Percentiles rank a stretch among this genome's conserved stretches.
phyloP scores from a whole-genome alignment of 768 basidiomycete genomes.

The Leucosporidium scottii region DNA sequence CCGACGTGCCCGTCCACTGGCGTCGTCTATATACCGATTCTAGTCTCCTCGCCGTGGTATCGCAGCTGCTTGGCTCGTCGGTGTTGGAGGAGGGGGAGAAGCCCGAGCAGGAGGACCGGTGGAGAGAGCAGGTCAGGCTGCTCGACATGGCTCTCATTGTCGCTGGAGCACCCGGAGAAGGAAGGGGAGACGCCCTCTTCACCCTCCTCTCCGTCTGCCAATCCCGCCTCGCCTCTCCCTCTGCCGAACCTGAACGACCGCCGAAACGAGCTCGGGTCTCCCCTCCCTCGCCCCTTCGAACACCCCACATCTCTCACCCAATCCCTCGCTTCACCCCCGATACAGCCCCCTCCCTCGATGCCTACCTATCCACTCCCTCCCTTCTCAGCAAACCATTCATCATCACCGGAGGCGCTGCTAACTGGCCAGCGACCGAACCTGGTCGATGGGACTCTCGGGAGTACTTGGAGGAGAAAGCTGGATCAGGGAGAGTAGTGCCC shows the following conservation, averaged over 20 bases:
- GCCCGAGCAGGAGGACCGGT: background rate
- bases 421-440: conserved; percentile 70
- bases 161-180: conserved; percentile 64
- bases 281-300: conserved; percentile 5
- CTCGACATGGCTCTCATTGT: conserved; percentile 78
- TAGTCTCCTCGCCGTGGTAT: conserved; percentile 50
- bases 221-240: conserved; percentile 22
- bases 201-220: conserved; percentile 61
- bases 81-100: background rate
- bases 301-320: conserved; percentile 31
- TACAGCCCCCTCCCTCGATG: conserved; percentile 53
- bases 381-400: conserved; percentile 69
- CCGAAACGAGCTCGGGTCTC: conserved; percentile 12
- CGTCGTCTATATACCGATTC: conserved; percentile 70
- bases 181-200: conserved; percentile 57
- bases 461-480: conserved; percentile 66
- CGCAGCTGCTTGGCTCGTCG: conserved; percentile 11
- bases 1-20: conserved; percentile 46
- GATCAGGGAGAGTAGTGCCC: conserved; percentile 76
- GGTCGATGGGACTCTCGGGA: conserved; percentile 59
- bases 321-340: conserved; percentile 44
- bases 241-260: background rate
- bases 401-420: conserved; percentile 53
- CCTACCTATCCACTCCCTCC: conserved; percentile 40
- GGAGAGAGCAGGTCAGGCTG: conserved; percentile 45